These are phyloP conservation scores for Omphalea diandra DNA, from an alignment of 441 rosid species.

Conservation along the genomic window DNA sequence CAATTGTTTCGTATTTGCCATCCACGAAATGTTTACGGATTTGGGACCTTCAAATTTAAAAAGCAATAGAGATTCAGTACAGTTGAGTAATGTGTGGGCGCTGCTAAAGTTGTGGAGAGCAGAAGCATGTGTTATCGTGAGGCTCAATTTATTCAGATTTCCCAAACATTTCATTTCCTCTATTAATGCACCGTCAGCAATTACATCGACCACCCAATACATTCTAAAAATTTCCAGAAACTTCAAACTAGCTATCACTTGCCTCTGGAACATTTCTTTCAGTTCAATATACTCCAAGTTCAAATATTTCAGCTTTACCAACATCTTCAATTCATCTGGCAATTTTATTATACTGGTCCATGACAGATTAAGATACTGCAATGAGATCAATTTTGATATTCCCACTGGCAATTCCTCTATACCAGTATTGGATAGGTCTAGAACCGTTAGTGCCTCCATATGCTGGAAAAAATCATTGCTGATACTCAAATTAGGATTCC, in stretches of 20 bases:
- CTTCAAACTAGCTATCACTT: conserved; percentile 23
- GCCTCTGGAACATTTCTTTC: conserved; percentile 6
- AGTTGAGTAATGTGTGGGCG: background rate
- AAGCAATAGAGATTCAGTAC: background rate
- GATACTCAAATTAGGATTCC: background rate
- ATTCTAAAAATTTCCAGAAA: conserved; percentile 24
- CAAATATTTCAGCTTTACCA: conserved; percentile 28
- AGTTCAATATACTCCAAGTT: conserved; percentile 24
- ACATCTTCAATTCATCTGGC: conserved; percentile 21
- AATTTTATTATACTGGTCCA: background rate
- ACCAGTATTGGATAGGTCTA: background rate
- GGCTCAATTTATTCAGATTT: conserved; percentile 16
- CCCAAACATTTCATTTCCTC: conserved; percentile 26
- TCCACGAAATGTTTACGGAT: background rate
- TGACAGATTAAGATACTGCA: conserved; percentile 18
- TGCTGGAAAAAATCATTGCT: background rate
- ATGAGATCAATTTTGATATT: conserved; percentile 10
- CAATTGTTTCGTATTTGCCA: background rate
- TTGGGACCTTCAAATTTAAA: background rate
- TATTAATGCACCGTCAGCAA: too few relatives aligned
- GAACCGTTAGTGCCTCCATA: conserved; percentile 13
- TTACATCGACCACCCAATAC: background rate
- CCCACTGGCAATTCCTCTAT: conserved; percentile 3
- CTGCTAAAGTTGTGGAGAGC: conserved; percentile 15
- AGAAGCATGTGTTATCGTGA: background rate